Percentiles rank a stretch among this genome's conserved stretches.
Evolutionary conservation across 805 yeast species (phyloP).

Genomic region (Myxozyma vanderwaltii): DNA sequence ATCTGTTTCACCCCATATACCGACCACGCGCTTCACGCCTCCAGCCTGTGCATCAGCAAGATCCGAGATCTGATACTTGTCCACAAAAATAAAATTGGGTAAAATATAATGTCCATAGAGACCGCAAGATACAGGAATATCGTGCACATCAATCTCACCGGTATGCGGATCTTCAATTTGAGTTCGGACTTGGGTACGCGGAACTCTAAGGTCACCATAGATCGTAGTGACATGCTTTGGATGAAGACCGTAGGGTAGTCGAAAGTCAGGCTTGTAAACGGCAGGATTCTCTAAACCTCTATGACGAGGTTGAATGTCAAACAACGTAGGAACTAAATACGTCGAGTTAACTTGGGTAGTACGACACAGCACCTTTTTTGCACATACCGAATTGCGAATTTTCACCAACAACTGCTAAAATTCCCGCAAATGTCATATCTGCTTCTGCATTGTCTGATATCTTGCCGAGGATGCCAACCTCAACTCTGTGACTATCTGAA

Average conservation of each 20-base stretch:
- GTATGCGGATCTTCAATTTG: constrained; percentile 22
- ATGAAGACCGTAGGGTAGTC: constrained; percentile 31
- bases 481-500: constrained; percentile 14
- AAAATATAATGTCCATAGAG: constrained; percentile 49
- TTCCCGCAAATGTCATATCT: constrained; percentile 32
- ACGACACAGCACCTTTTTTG: neutral
- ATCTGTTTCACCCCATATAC: constrained; percentile 57
- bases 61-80: constrained; percentile 54
- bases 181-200: constrained; percentile 18
- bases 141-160: constrained; percentile 14
- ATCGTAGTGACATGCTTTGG: constrained; percentile 29
- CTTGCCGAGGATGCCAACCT: constrained; percentile 28
- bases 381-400: constrained; percentile 28
- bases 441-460: constrained; percentile 24
- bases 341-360: neutral
- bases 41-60: constrained; percentile 36
- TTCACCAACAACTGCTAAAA: constrained; percentile 32
- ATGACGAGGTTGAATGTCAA: constrained; percentile 30
- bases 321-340: constrained; percentile 27
- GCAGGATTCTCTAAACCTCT: constrained; percentile 14
- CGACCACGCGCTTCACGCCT: constrained; percentile 33
- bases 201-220: constrained; percentile 22
- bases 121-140: constrained; percentile 43
- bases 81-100: constrained; percentile 55
- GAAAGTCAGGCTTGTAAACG: constrained; percentile 21